Evolutionary conservation across 1,284 basidiomycete genomes (phyloP).

Genomic region (Ganoderma multipileum): DNA sequence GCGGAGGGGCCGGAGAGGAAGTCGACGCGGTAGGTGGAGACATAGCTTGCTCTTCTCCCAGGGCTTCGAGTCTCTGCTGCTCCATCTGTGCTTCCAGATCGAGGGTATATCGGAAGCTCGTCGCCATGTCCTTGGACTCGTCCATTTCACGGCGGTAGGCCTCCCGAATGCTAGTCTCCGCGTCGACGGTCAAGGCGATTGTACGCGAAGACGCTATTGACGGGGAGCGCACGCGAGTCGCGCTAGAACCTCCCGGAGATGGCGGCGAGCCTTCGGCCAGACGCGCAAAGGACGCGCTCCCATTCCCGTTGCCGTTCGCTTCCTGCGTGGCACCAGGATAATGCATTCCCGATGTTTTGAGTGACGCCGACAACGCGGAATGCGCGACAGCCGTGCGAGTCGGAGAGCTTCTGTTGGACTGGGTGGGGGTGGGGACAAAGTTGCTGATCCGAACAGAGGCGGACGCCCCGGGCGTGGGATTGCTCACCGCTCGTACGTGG

Average conservation of each 20-base stretch:
- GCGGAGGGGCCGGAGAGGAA: constrained; percentile 14
- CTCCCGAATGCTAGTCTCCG: constrained; percentile 42
- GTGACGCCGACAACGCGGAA: constrained; percentile 74
- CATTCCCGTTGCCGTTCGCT: constrained; percentile 19
- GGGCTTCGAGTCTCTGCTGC: constrained; percentile 16
- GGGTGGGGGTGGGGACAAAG: constrained; percentile 59
- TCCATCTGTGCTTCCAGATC: constrained; percentile 67
- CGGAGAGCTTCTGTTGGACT: constrained; percentile 46
- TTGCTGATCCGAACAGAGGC: constrained; percentile 55
- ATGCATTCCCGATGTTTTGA: constrained; percentile 66
- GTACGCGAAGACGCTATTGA: constrained; percentile 39
- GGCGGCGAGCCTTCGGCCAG: constrained; percentile 10
- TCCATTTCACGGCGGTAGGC: constrained; percentile 66
- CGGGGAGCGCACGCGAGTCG: constrained; percentile 33
- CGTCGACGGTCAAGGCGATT: constrained; percentile 31
- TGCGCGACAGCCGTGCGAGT: constrained; percentile 45
- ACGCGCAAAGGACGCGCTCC: constrained; percentile 10
- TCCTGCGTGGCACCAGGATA: constrained; percentile 48
- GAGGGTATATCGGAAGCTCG: constrained; percentile 69
- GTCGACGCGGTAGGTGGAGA: constrained; percentile 14
- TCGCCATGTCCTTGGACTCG: constrained; percentile 67
- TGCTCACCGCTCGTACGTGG: constrained; percentile 18
- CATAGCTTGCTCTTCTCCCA: constrained; percentile 23
- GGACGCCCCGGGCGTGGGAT: constrained; percentile 25
- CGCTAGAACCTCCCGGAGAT: constrained; percentile 28